Evolutionary conservation across 768 basidiomycete genomes (phyloP), one percentile per base, ranked within the genome.

Genomic region (Lentinula aciculospora): DNA sequence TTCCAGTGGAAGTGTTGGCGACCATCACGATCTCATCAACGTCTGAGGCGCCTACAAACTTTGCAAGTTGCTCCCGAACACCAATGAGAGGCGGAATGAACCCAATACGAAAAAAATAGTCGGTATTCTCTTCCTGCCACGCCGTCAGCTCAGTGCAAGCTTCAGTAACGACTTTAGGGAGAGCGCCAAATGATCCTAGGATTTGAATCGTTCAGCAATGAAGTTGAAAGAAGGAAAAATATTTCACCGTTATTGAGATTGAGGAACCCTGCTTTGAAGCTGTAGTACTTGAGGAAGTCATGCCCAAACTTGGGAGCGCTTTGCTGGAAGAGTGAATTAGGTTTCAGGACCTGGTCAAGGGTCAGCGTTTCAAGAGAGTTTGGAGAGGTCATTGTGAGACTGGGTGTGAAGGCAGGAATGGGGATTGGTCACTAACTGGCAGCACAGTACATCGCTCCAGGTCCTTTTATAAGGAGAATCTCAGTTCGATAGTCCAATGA

Each of bases 1-100:
- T 62, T 2, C 82, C 88, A 61, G 80, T 76, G 0, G 84, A 84
- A 0, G 87, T 78, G 61, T 89, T 89, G 0, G 77, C 68, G 0
- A 85, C 78, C 9, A 83, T 68, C 19, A 86, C 82, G 21, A 80
- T 72, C 62, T 88, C 86, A 47, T 85, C 79, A 15, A 46, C 28
- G 17, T 62, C 65, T 0, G 77, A 63, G 0, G 77, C 74, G 0
- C 79, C 80, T 12, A 84, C 76, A 12, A 88, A 69, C 28, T 78
- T 62, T 0, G 85, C 82, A 3, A 86, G 63, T 54, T 75, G 70
- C 60, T 71, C 68, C 51, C 84, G 77, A 23, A 69, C 74, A 21
- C 70, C 69, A 2, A 63, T 63, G 44, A 82, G 67, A 62, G 74
- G 58, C 3, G 69, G 63, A 28, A 67, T 59, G 53, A 67, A 72